These are phyloP conservation scores for Alternaria novae-zelandiae DNA, from an alignment of 2,329 filamentous ascomycete genomes.

Conservation along the genomic window DNA sequence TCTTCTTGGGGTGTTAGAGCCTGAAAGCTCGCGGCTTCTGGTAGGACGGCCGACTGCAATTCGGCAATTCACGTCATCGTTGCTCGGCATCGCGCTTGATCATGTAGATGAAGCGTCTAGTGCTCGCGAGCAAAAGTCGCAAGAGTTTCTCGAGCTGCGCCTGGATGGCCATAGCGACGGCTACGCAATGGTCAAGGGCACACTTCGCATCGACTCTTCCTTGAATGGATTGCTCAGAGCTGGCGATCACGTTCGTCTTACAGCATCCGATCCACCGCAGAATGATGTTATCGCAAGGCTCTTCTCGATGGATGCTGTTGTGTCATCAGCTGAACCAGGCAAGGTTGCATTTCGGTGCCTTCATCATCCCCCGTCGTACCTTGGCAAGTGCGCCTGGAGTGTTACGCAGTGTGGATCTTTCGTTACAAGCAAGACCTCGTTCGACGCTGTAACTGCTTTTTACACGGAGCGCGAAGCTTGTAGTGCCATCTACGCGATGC, in stretches of 20 bases:
- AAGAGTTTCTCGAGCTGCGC: constrained; percentile 15
- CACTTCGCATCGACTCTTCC: constrained; percentile 25
- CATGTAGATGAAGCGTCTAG: constrained; percentile 48
- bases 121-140: constrained; percentile 6
- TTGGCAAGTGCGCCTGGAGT: constrained; percentile 48
- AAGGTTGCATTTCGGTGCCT: constrained; percentile 47
- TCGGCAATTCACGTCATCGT: constrained; percentile 41
- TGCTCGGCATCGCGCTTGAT: constrained; percentile 50
- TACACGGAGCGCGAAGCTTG: constrained; percentile 35
- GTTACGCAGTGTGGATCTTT: constrained; percentile 51
- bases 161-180: constrained; percentile 15
- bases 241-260: constrained; percentile 46
- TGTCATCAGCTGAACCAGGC: constrained; percentile 40
- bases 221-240: constrained; percentile 18
- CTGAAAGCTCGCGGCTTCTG: constrained; percentile 36
- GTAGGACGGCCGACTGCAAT: constrained; percentile 31
- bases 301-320: constrained; percentile 51
- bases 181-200: constrained; percentile 19
- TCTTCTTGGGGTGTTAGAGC: constrained; percentile 45
- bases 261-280: constrained; percentile 38
- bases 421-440: constrained; percentile 50
- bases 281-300: constrained; percentile 37
- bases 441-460: constrained; percentile 48
- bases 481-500: constrained; percentile 41
- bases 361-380: constrained; percentile 48